phyloP scores from a whole-genome alignment of 495 filamentous ascomycete genomes.

The Chlorociboria aeruginascens region DNA sequence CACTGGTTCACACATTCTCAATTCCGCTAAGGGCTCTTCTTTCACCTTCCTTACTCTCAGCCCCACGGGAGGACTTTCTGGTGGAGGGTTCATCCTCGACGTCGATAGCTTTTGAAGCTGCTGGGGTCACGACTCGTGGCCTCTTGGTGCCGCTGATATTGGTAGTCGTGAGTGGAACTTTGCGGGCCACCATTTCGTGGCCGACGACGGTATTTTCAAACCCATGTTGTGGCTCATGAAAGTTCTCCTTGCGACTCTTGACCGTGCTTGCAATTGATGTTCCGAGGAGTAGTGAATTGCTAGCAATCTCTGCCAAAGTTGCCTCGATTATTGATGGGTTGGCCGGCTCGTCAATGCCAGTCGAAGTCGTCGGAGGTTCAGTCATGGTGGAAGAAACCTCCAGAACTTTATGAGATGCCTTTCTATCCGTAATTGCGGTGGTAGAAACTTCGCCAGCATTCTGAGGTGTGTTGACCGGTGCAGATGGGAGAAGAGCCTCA shows the following conservation, averaged over 20 bases:
- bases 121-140: conserved; percentile 31
- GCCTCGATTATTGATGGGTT: not conserved
- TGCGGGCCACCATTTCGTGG: not conserved
- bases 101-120: conserved; percentile 25
- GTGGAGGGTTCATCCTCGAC: conserved; percentile 16
- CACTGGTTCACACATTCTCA: conserved; percentile 7
- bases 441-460: conserved; percentile 3
- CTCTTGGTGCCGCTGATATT: conserved; percentile 23
- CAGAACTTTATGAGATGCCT: not conserved
- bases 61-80: conserved; percentile 11
- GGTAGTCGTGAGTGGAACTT: conserved; percentile 1
- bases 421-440: not conserved
- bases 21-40: conserved; percentile 12
- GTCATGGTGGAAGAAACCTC: not conserved
- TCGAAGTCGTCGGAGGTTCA: not conserved
- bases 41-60: conserved; percentile 5
- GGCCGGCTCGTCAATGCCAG: not conserved
- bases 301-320: not conserved
- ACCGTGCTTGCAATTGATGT: not conserved
- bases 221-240: not conserved
- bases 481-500: conserved; percentile 30
- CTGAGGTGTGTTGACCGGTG: conserved; percentile 32
- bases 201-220: not conserved
- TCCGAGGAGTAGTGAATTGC: not conserved
- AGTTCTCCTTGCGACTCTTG: conserved; percentile 14